A percentile compares a stretch with the other conserved stretches of the same genome.
phyloP scores from a whole-genome alignment of 306 rosid species.

The Arachis hypogaea region DNA sequence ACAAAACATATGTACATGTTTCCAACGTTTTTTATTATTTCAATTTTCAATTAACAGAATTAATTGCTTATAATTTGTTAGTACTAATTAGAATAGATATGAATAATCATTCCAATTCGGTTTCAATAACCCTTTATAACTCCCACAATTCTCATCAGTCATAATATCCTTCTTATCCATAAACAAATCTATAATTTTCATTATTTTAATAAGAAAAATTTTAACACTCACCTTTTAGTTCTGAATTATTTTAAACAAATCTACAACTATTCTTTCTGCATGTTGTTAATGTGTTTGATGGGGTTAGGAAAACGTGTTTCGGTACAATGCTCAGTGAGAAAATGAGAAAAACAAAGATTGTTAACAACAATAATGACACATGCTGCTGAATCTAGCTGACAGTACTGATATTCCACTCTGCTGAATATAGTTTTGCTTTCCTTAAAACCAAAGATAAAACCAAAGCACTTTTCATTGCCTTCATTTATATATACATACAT shows the following conservation, averaged over 20 bases:
- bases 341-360: constrained; percentile 6
- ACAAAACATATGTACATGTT: too few species aligned
- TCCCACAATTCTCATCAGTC: constrained; percentile 49
- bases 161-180: too few species aligned
- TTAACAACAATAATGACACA: constrained; percentile 12
- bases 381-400: constrained; percentile 25
- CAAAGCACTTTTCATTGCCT: too few species aligned
- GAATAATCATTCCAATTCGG: constrained; percentile 22
- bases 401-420: constrained; percentile 11
- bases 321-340: too few species aligned
- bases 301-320: not conserved
- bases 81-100: not conserved
- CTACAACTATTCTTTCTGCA: not conserved
- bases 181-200: not conserved
- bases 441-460: not conserved
- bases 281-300: not conserved
- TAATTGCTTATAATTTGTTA: not conserved
- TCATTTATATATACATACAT: too few species aligned
- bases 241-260: constrained; percentile 25
- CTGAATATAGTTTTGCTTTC: not conserved
- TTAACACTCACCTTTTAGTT: constrained; percentile 17
- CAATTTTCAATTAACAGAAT: not conserved
- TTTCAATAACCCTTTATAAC: constrained; percentile 49
- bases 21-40: not conserved
- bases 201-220: not conserved